Evolutionary conservation across 768 basidiomycete species (phyloP).

Genomic region (Rhizopogon vulgaris): DNA sequence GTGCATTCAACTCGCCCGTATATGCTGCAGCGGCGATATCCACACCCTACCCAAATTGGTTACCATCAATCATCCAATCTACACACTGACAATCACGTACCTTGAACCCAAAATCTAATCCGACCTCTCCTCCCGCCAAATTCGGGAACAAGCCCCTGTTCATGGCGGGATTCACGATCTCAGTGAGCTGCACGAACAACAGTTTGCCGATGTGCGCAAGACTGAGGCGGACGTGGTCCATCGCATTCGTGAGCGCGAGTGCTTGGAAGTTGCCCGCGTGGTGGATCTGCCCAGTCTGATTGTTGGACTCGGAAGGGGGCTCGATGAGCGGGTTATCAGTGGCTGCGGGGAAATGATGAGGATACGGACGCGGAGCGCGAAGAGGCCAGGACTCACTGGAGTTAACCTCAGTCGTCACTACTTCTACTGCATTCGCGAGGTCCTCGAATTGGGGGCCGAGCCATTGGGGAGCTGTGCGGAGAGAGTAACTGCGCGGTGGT

Average conservation of each 20-base stretch:
- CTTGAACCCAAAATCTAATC: slow-evolving; percentile 77
- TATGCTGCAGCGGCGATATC: slow-evolving; percentile 84
- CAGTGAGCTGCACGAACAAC: slow-evolving; percentile 56
- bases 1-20: slow-evolving; percentile 71
- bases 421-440: slow-evolving; percentile 55
- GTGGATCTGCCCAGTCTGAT: slow-evolving; percentile 44
- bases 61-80: neutral
- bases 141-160: slow-evolving; percentile 79
- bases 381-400: slow-evolving; percentile 50
- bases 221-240: slow-evolving; percentile 79
- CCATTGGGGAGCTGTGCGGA: slow-evolving; percentile 78
- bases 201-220: slow-evolving; percentile 69
- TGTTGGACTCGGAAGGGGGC: slow-evolving; percentile 56
- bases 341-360: slow-evolving; percentile 33
- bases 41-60: slow-evolving; percentile 38
- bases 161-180: slow-evolving; percentile 52
- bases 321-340: slow-evolving; percentile 88
- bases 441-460: slow-evolving; percentile 84
- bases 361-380: neutral
- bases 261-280: slow-evolving; percentile 91
- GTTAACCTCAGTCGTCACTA: slow-evolving; percentile 72
- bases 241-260: slow-evolving; percentile 76
- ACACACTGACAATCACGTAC: neutral
- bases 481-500: slow-evolving; percentile 22
- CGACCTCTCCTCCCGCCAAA: slow-evolving; percentile 73